Conservation (phyloP, 1,284 basidiomycete genomes). For the Ganoderma sp. region DNA sequence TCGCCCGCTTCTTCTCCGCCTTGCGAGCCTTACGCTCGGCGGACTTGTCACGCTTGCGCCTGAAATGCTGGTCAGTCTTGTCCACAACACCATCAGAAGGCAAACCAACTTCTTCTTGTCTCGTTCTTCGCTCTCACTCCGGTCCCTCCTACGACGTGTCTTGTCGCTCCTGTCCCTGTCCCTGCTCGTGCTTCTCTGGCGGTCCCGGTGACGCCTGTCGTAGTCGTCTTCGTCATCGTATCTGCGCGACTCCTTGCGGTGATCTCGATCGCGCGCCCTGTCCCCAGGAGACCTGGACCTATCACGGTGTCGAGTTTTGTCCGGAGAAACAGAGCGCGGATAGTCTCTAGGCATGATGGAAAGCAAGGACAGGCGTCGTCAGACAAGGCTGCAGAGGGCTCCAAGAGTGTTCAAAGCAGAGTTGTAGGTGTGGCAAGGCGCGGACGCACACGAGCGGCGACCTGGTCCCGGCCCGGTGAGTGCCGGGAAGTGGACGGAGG, state of each 20-base stretch:
- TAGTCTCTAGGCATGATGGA: slow-evolving; percentile 27
- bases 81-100: neutral
- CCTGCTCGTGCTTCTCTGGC: slow-evolving; percentile 50
- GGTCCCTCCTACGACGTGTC: slow-evolving; percentile 47
- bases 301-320: slow-evolving; percentile 38
- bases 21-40: slow-evolving; percentile 80
- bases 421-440: neutral
- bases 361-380: neutral
- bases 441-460: neutral
- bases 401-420: neutral
- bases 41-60: slow-evolving; percentile 81
- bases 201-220: slow-evolving; percentile 43
- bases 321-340: slow-evolving; percentile 58
- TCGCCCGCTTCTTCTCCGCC: slow-evolving; percentile 80
- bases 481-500: neutral
- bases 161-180: slow-evolving; percentile 44
- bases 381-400: neutral
- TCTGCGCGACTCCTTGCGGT: slow-evolving; percentile 40
- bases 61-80: slow-evolving; percentile 39
- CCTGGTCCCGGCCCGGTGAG: neutral
- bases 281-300: slow-evolving; percentile 33
- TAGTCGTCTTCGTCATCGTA: slow-evolving; percentile 44
- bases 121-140: slow-evolving; percentile 44
- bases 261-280: slow-evolving; percentile 34
- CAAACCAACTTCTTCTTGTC: slow-evolving; percentile 63